These are phyloP conservation scores for Saccharomycopsis schoenii DNA, from an alignment of 805 yeast species.

Conservation along the genomic window DNA sequence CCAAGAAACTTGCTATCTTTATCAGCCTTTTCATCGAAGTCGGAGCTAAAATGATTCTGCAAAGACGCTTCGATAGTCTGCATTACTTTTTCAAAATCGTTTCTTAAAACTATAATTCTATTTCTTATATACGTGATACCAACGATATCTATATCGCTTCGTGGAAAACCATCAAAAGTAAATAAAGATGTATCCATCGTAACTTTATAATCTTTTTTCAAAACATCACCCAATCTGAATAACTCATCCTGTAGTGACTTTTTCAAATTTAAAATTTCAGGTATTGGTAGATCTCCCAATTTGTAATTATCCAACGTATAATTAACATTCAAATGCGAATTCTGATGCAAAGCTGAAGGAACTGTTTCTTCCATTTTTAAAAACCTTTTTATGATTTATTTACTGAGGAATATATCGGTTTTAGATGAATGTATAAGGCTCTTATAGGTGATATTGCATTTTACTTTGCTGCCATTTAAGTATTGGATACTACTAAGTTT, in stretches of 20 bases:
- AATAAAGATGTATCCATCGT: slow-evolving; percentile 59
- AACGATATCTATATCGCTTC: slow-evolving; percentile 74
- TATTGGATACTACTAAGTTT: too few species aligned
- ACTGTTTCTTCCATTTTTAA: background rate
- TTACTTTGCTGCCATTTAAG: too few species aligned
- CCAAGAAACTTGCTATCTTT: background rate
- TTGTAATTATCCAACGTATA: slow-evolving; percentile 1
- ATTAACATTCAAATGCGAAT: slow-evolving; percentile 1
- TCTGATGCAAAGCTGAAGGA: background rate
- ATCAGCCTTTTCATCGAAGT: background rate
- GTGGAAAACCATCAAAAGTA: slow-evolving; percentile 74
- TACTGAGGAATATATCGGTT: too few species aligned
- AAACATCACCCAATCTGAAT: slow-evolving; percentile 31
- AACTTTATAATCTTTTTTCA: slow-evolving; percentile 34
- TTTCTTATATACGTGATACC: slow-evolving; percentile 52
- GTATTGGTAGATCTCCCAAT: slow-evolving; percentile 17
- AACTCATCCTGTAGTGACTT: slow-evolving; percentile 27
- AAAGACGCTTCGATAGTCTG: slow-evolving; percentile 38
- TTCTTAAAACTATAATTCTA: slow-evolving; percentile 55
- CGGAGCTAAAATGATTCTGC: slow-evolving; percentile 30
- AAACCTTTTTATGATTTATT: background rate
- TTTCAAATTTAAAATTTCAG: slow-evolving; percentile 27
- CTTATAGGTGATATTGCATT: too few species aligned
- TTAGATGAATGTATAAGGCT: too few species aligned
- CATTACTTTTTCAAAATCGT: slow-evolving; percentile 51